Percentiles rank a stretch among this genome's conserved stretches.
Evolutionary conservation across 2,329 filamentous ascomycete species (phyloP).

Genomic region (Tolypocladium cylindrosporum): DNA sequence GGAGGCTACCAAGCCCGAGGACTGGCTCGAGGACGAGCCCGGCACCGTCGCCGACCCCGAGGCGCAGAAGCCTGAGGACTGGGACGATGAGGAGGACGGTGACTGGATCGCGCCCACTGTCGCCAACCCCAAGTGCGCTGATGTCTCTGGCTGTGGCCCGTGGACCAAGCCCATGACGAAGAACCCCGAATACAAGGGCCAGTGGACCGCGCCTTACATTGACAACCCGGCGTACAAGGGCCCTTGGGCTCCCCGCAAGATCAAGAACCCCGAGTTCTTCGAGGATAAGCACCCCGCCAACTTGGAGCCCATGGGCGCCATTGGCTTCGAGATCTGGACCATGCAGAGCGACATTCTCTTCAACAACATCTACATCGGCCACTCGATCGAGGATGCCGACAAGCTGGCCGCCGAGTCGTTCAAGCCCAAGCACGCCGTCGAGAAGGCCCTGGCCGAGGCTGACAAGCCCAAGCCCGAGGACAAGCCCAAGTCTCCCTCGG

Average conservation of each 20-base stretch:
- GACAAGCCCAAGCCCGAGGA: conserved; percentile 64
- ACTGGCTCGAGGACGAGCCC: conserved; percentile 92
- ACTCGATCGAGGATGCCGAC: conserved; percentile 87
- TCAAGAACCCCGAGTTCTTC: conserved; percentile 90
- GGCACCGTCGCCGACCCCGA: conserved; percentile 79
- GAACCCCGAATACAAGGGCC: conserved; percentile 98
- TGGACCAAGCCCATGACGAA: conserved; percentile 88
- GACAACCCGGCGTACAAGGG: conserved; percentile 99
- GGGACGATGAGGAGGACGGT: conserved; percentile 99
- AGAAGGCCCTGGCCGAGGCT: conserved; percentile 70
- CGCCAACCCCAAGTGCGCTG: conserved; percentile 91
- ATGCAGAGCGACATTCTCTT: conserved; percentile 99
- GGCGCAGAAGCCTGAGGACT: conserved; percentile 95
- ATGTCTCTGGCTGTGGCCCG: conserved; percentile 84
- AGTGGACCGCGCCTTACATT: conserved; percentile 86
- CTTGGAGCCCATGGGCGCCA: conserved; percentile 96
- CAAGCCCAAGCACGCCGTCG: conserved; percentile 74
- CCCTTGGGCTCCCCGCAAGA: conserved; percentile 87
- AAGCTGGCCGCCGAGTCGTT: conserved; percentile 85
- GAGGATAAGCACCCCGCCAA: conserved; percentile 96
- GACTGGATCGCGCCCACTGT: conserved; percentile 90
- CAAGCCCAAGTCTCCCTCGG: conserved; percentile 58
- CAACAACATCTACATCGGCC: conserved; percentile 99
- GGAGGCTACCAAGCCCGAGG: conserved; percentile 81
- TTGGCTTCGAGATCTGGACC: conserved; percentile 99